Percentiles rank a stretch among this genome's conserved stretches.
These are phyloP conservation scores for Solanum chmielewskii DNA, from an alignment of 257 asterid species.

Conservation along the genomic window DNA sequence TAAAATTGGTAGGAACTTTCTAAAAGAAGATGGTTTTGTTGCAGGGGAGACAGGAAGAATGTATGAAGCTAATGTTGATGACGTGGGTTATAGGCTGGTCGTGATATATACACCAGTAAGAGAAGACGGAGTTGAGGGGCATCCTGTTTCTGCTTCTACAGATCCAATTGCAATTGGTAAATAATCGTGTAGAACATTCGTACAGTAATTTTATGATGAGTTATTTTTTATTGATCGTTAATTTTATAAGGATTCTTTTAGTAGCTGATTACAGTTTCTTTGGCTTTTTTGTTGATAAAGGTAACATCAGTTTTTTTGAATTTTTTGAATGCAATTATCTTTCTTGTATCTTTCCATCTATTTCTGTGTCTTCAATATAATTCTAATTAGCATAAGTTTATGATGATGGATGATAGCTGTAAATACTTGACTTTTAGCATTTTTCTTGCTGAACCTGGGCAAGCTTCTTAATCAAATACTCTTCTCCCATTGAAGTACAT, in stretches of 20 bases:
- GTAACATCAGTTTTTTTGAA: background rate
- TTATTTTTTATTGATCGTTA: background rate
- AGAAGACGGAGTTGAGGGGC: constrained; percentile 95
- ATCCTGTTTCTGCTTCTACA: constrained; percentile 85
- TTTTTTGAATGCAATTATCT: background rate
- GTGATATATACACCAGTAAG: constrained; percentile 84
- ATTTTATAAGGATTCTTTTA: background rate
- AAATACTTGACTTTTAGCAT: background rate
- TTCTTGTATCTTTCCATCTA: background rate
- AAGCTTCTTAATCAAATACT: background rate
- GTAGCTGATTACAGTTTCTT: background rate
- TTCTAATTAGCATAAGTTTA: background rate
- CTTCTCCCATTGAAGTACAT: background rate
- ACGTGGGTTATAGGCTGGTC: constrained; percentile 90
- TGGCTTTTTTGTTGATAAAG: background rate
- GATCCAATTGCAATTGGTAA: constrained; percentile 91
- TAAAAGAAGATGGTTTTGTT: background rate
- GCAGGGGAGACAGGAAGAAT: constrained; percentile 98
- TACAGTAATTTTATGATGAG: background rate
- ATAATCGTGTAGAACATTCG: background rate
- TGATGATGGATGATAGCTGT: background rate
- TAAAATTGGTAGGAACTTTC: background rate
- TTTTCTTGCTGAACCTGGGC: background rate
- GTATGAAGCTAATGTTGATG: constrained; percentile 99
- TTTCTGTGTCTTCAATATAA: background rate